Conservation (phyloP, 352 stramenopile genomes). For the Phytopythium sindhum region DNA sequence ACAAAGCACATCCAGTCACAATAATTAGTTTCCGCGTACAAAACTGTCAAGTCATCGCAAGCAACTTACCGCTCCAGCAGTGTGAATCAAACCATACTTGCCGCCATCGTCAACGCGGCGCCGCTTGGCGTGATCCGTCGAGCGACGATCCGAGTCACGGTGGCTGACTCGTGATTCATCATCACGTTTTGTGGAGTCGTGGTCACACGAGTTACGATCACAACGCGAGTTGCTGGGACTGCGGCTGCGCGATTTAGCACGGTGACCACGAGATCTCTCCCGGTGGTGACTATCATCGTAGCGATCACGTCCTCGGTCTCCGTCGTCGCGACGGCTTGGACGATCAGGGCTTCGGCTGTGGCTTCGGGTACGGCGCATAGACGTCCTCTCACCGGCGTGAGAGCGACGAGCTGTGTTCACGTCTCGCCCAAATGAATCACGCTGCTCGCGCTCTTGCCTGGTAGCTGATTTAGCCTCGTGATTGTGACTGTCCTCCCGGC, state of each 20-base stretch:
- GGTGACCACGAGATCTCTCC: not conserved
- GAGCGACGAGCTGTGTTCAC: not conserved
- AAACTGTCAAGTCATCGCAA: not conserved
- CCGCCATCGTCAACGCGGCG: conserved; percentile 13
- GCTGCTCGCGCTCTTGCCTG: not conserved
- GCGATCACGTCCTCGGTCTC: not conserved
- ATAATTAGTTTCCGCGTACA: not conserved
- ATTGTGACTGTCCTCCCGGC: not conserved
- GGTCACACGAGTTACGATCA: not conserved
- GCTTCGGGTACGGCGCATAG: not conserved
- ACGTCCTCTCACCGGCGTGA: not conserved
- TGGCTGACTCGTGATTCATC: not conserved
- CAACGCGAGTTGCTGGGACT: conserved; percentile 7
- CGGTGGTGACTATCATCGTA: not conserved
- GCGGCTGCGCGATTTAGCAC: not conserved
- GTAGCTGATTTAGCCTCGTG: not conserved
- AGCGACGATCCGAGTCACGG: conserved; percentile 1
- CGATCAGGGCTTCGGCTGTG: not conserved
- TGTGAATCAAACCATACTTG: conserved; percentile 69
- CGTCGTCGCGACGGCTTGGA: not conserved
- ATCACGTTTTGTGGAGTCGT: not conserved
- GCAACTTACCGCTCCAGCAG: conserved; percentile 37
- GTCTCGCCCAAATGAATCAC: conserved; percentile 1
- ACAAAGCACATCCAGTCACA: not conserved
- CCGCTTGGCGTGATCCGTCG: conserved; percentile 9